Conservation (phyloP, 345 rosid species). For the Aurinia saxatilis region DNA sequence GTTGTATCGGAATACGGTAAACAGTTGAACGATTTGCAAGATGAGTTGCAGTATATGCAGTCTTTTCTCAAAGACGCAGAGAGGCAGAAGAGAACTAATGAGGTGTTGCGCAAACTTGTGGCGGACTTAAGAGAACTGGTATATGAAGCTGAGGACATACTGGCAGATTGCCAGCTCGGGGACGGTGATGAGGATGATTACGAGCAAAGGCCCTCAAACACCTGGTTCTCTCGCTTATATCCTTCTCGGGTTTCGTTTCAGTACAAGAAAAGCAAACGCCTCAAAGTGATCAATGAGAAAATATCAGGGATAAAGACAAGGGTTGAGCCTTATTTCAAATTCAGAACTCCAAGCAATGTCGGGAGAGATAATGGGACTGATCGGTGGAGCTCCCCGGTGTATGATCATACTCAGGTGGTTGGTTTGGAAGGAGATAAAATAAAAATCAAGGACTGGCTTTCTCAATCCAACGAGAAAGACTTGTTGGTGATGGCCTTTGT, state of each 20-base stretch:
- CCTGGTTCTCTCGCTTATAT: slow-evolving; percentile 13
- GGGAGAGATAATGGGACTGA: slow-evolving; percentile 25
- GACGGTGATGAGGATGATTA: not conserved
- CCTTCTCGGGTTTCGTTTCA: slow-evolving; percentile 16
- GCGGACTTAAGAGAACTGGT: slow-evolving; percentile 20
- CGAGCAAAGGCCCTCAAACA: slow-evolving; percentile 21
- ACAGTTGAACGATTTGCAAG: slow-evolving; percentile 6
- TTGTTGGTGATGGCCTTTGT: slow-evolving; percentile 25
- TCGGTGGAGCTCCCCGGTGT: slow-evolving; percentile 24
- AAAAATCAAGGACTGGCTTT: slow-evolving; percentile 26
- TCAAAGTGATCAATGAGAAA: slow-evolving; percentile 27
- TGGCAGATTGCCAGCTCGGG: slow-evolving; percentile 21
- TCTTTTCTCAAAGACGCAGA: slow-evolving; percentile 29
- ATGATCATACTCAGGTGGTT: slow-evolving; percentile 28
- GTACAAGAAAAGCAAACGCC: slow-evolving; percentile 32
- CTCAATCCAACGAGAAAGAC: slow-evolving; percentile 12
- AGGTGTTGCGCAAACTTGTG: slow-evolving; percentile 7
- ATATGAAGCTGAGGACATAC: slow-evolving; percentile 31
- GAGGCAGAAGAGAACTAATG: slow-evolving; percentile 19
- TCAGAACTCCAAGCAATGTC: slow-evolving; percentile 9
- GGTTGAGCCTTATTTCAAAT: slow-evolving; percentile 15
- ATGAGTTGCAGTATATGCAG: slow-evolving; percentile 25
- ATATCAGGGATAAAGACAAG: slow-evolving; percentile 3
- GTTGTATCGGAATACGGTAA: slow-evolving; percentile 15
- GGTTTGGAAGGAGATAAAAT: slow-evolving; percentile 31